These are phyloP conservation scores for Biscogniauxia mediterranea DNA, from an alignment of 2,329 filamentous ascomycete species.

Conservation along the genomic window DNA sequence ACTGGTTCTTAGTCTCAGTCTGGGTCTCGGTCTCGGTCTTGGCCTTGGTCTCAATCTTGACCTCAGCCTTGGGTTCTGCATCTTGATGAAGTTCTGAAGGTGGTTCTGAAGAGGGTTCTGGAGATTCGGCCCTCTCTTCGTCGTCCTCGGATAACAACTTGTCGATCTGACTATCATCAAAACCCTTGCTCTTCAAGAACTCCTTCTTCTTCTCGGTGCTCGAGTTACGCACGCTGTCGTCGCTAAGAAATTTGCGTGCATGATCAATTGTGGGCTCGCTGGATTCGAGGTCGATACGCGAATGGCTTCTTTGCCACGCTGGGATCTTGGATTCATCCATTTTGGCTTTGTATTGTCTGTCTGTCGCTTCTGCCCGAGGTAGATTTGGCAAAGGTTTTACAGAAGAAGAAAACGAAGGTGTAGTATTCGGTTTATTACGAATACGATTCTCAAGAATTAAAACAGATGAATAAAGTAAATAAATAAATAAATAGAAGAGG, in stretches of 20 bases:
- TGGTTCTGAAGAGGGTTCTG: slow-evolving; percentile 1
- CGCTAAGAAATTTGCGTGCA: slow-evolving; percentile 72
- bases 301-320: slow-evolving; percentile 22
- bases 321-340: slow-evolving; percentile 19
- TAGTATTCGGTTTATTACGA: background rate
- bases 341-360: slow-evolving; percentile 9
- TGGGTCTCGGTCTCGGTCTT: background rate
- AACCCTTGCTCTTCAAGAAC: slow-evolving; percentile 76
- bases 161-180: slow-evolving; percentile 66
- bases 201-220: slow-evolving; percentile 69
- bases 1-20: background rate
- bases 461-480: no score
- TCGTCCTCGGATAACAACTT: slow-evolving; percentile 50
- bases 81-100: slow-evolving; percentile 2
- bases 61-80: slow-evolving; percentile 1
- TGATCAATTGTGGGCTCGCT: slow-evolving; percentile 52
- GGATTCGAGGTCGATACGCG: slow-evolving; percentile 14
- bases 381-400: background rate
- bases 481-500: no score
- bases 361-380: no score
- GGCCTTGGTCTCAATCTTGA: background rate
- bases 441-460: no score
- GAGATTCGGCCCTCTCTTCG: slow-evolving; percentile 7
- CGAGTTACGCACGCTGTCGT: slow-evolving; percentile 68
- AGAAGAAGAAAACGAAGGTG: background rate